These are phyloP conservation scores for Heliamphora pulchella DNA, from an alignment of 179 eudicot species.

Conservation along the genomic window DNA sequence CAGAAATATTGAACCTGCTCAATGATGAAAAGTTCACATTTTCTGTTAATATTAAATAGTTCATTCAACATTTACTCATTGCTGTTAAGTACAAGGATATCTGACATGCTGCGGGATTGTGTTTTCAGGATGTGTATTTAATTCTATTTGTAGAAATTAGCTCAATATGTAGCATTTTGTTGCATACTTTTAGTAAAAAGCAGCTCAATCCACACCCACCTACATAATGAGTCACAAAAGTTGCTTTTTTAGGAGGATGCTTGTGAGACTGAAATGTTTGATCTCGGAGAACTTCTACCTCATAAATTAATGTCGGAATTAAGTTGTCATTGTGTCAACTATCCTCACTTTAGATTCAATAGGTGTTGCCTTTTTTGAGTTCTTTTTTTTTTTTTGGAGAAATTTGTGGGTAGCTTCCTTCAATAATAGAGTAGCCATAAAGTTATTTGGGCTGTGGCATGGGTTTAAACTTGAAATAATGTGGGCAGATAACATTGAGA, in stretches of 20 bases:
- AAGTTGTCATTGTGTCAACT: no score
- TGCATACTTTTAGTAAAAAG: no score
- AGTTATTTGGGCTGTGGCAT: no score
- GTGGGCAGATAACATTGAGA: no score
- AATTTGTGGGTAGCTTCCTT: no score
- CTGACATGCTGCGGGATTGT: background rate
- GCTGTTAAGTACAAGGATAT: no score
- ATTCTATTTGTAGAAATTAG: background rate
- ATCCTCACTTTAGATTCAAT: background rate
- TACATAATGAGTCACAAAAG: background rate
- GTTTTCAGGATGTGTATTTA: background rate
- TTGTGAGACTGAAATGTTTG: background rate
- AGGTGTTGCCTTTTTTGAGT: background rate
- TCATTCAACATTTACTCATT: background rate
- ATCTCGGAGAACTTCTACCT: background rate
- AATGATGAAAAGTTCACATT: no score
- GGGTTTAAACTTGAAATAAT: no score
- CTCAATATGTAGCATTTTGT: background rate
- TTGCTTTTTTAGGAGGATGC: background rate
- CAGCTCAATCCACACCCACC: no score
- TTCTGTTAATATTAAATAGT: background rate
- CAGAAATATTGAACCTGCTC: no score
- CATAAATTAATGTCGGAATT: background rate
- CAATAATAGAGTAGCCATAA: no score
- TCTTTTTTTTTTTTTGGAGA: no score